Conservation (phyloP, 1,139 yeast genomes). For the Zygosaccharomyces sapae region DNA sequence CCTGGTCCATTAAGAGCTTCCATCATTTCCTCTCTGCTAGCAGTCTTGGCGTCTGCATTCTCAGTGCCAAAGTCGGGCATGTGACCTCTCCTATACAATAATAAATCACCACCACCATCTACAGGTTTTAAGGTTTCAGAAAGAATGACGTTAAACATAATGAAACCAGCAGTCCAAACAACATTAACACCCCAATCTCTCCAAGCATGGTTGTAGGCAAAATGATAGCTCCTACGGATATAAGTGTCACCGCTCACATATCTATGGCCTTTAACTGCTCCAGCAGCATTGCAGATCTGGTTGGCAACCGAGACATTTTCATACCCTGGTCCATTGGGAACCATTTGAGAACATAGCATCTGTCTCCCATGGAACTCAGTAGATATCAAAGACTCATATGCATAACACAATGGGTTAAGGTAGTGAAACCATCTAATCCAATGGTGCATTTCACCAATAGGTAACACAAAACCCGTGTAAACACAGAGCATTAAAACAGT, state of each 20-base stretch:
- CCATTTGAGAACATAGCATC: slow-evolving; percentile 45
- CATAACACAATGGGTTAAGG: slow-evolving; percentile 54
- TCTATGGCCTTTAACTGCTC: slow-evolving; percentile 44
- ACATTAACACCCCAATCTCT: slow-evolving; percentile 59
- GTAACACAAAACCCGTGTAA: slow-evolving; percentile 58
- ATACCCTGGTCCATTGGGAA: slow-evolving; percentile 55
- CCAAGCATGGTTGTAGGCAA: slow-evolving; percentile 54
- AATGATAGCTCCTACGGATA: slow-evolving; percentile 40
- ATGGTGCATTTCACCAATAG: slow-evolving; percentile 54
- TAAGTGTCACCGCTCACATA: slow-evolving; percentile 50
- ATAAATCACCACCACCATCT: slow-evolving; percentile 54
- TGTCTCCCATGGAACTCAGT: slow-evolving; percentile 53
- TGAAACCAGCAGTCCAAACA: slow-evolving; percentile 52
- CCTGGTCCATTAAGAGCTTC: slow-evolving; percentile 41
- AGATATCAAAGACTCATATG: slow-evolving; percentile 53
- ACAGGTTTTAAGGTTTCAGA: slow-evolving; percentile 52
- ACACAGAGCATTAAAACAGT: slow-evolving; percentile 50
- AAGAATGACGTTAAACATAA: slow-evolving; percentile 44
- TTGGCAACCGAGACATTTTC: slow-evolving; percentile 40
- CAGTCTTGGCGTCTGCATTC: slow-evolving; percentile 42
- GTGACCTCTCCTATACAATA: slow-evolving; percentile 53
- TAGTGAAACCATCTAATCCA: slow-evolving; percentile 63
- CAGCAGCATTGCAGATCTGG: slow-evolving; percentile 48
- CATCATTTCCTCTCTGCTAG: slow-evolving; percentile 44
- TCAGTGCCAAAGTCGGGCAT: slow-evolving; percentile 44